A percentile compares a stretch with the other conserved stretches of the same genome.
These are phyloP conservation scores for Podila verticillata DNA, from an alignment of 192 early-diverging fungal genomes.

Conservation along the genomic window DNA sequence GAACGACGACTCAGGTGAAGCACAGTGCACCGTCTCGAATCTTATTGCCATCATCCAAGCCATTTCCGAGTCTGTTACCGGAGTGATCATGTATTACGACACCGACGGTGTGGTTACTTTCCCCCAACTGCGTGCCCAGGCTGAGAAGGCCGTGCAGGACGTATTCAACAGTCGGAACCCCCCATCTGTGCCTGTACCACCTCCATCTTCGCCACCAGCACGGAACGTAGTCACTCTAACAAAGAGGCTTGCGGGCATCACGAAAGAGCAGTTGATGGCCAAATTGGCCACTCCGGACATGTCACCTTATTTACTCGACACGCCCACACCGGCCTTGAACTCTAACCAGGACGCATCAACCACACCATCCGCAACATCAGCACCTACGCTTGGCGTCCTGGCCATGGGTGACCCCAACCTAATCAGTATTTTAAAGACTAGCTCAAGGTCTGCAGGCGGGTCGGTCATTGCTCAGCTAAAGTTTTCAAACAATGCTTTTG, in stretches of 20 bases:
- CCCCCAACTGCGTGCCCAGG: slow-evolving; percentile 22
- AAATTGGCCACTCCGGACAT: slow-evolving; percentile 9
- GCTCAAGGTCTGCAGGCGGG: neutral
- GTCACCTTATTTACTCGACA: neutral
- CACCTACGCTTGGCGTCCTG: slow-evolving; percentile 16
- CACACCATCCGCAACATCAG: neutral
- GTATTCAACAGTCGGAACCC: neutral
- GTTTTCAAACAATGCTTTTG: slow-evolving; percentile 16
- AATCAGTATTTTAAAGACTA: slow-evolving; percentile 18
- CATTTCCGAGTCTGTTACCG: slow-evolving; percentile 27
- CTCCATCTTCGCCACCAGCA: neutral
- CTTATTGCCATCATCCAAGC: slow-evolving; percentile 34
- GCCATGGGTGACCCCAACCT: slow-evolving; percentile 17
- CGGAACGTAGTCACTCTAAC: neutral
- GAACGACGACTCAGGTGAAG: neutral
- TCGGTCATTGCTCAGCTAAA: slow-evolving; percentile 35
- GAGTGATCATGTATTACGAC: slow-evolving; percentile 41
- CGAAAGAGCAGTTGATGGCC: slow-evolving; percentile 14
- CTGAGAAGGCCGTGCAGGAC: slow-evolving; percentile 23
- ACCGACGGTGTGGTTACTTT: neutral
- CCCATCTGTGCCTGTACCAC: neutral
- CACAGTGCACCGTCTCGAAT: slow-evolving; percentile 13
- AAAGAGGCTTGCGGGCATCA: neutral
- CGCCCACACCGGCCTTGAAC: neutral
- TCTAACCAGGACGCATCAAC: neutral